These are phyloP conservation scores for Carpinus viminea DNA, from an alignment of 306 rosid species.

Conservation along the genomic window DNA sequence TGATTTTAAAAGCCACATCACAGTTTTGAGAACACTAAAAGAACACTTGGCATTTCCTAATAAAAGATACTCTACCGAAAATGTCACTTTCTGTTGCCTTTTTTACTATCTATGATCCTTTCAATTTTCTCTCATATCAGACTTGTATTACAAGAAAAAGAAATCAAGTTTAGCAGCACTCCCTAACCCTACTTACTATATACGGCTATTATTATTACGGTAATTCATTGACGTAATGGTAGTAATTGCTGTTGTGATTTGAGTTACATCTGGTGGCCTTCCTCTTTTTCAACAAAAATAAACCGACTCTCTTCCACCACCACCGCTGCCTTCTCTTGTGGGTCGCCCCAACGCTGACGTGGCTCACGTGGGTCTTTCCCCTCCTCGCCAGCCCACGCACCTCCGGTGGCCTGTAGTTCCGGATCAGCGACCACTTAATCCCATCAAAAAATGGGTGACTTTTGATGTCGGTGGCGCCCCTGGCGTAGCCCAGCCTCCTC, in stretches of 20 bases:
- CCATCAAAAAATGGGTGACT: conserved; percentile 79
- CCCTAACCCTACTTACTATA: too few species aligned
- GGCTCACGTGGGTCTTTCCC: conserved; percentile 36
- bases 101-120: too few species aligned
- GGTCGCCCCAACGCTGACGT: conserved; percentile 10
- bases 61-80: too few species aligned
- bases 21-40: too few species aligned
- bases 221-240: conserved; percentile 25
- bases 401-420: conserved; percentile 65
- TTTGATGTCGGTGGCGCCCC: conserved; percentile 81
- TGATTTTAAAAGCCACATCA: too few species aligned
- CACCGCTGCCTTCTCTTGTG: conserved; percentile 37
- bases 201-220: neutral
- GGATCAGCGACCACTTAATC: conserved; percentile 85
- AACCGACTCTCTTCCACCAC: conserved; percentile 60
- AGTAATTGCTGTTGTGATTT: conserved; percentile 41
- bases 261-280: conserved; percentile 22
- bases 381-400: conserved; percentile 50
- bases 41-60: too few species aligned
- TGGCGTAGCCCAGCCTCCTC: conserved; percentile 57
- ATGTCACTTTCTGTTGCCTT: too few species aligned
- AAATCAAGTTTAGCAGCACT: too few species aligned
- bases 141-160: too few species aligned
- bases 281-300: conserved; percentile 26
- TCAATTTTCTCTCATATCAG: too few species aligned